Evolutionary conservation across 78 protist genomes (phyloP).

Genomic region (Chrysochromulina parva): DNA sequence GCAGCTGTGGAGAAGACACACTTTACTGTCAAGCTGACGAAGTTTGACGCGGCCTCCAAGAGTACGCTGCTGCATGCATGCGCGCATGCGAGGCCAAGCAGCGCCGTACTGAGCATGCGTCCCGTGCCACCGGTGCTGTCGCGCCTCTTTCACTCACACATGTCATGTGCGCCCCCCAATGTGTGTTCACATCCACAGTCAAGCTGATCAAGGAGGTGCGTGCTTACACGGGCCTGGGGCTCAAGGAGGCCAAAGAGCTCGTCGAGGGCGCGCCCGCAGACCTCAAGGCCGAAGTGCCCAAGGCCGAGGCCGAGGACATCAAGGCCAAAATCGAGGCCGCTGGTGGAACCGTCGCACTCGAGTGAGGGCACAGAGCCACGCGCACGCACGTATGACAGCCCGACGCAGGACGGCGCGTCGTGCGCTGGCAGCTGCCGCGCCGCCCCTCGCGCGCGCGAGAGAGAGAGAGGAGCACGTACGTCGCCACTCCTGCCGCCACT

Average conservation of each 20-base stretch:
- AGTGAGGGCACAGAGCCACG: background rate
- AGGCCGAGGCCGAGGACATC: background rate
- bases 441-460: no score
- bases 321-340: background rate
- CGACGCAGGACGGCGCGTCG: no score
- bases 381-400: no score
- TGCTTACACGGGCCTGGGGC: conserved; percentile 16
- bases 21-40: background rate
- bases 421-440: no score
- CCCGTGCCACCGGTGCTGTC: no score
- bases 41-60: background rate
- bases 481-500: no score
- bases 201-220: conserved; percentile 42
- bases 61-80: background rate
- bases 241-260: conserved; percentile 26
- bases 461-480: no score
- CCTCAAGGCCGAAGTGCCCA: background rate
- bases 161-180: no score
- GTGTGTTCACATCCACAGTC: background rate
- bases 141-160: no score
- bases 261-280: background rate
- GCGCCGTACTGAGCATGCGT: no score
- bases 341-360: background rate
- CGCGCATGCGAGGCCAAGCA: no score
- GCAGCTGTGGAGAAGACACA: background rate